phyloP scores from a whole-genome alignment of 192 early-diverging fungal genomes.

The Jimgerdemannia lactiflua region DNA sequence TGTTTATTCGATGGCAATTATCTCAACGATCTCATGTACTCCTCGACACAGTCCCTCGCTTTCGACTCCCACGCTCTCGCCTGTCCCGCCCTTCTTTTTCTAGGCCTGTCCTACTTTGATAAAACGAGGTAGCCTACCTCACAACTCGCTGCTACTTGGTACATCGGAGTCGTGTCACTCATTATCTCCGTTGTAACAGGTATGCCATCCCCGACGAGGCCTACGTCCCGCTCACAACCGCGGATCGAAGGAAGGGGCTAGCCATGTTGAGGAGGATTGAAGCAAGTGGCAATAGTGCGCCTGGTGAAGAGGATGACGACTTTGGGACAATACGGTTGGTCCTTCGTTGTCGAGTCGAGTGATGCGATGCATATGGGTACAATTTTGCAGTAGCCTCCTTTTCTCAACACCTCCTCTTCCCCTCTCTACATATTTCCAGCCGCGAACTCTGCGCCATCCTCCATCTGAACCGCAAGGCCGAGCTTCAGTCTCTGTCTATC shows the following conservation, averaged over 20 bases:
- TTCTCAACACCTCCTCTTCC: too few relatives aligned
- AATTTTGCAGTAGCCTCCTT: neutral
- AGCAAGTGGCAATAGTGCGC: neutral
- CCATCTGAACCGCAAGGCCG: constrained; percentile 3
- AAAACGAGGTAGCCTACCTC: constrained; percentile 2
- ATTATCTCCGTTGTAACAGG: neutral
- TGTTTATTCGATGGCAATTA: too few relatives aligned
- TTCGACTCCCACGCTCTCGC: constrained; percentile 17
- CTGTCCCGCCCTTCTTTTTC: constrained; percentile 1
- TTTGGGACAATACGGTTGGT: too few relatives aligned
- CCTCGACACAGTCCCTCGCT: constrained; percentile 5
- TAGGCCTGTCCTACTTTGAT: constrained; percentile 15
- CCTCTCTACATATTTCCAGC: too few relatives aligned
- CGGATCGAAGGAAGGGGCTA: constrained; percentile 10
- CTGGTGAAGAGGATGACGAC: neutral
- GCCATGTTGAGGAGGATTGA: constrained; percentile 1
- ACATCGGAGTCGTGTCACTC: too few relatives aligned
- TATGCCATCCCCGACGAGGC: constrained; percentile 8
- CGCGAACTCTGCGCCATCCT: neutral
- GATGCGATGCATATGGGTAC: neutral
- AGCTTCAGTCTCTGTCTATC: neutral
- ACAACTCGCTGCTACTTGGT: too few relatives aligned
- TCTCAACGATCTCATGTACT: too few relatives aligned
- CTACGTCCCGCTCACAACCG: constrained; percentile 1
- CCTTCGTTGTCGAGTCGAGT: neutral